These are phyloP conservation scores for Fraxinus floribunda DNA, from an alignment of 305 asterid species.

Conservation along the genomic window DNA sequence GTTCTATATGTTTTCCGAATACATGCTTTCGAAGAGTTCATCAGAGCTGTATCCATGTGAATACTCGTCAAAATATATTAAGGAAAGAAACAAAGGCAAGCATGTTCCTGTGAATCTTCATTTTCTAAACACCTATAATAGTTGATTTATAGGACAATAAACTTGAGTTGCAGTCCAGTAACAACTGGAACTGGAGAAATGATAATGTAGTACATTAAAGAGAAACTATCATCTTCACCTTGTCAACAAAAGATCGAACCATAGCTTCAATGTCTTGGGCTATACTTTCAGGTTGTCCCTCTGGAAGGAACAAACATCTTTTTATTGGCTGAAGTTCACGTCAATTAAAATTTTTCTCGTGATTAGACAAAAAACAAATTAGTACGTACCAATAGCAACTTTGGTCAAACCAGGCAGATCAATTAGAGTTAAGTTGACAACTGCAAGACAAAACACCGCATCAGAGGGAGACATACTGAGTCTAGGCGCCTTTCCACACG, in stretches of 20 bases:
- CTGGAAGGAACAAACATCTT: conserved; percentile 45
- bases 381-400: conserved; percentile 76
- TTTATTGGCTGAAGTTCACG: conserved; percentile 20
- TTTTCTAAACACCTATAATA: neutral
- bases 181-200: neutral
- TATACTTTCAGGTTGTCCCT: conserved; percentile 84
- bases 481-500: no score
- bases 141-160: neutral
- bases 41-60: neutral
- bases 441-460: conserved; percentile 47
- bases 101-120: neutral
- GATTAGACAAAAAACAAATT: conserved; percentile 1
- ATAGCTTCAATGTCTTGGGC: conserved; percentile 80
- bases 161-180: neutral
- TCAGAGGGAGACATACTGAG: conserved; percentile 13
- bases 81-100: neutral
- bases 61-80: neutral
- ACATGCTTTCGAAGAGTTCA: neutral
- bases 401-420: conserved; percentile 95
- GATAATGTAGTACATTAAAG: neutral
- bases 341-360: conserved; percentile 7
- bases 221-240: conserved; percentile 45
- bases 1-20: neutral
- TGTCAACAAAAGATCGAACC: conserved; percentile 80
- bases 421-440: conserved; percentile 85